A percentile compares a stretch with the other conserved stretches of the same genome.
These are phyloP conservation scores for Suillus cothurnatus DNA, from an alignment of 768 basidiomycete species.

Conservation along the genomic window DNA sequence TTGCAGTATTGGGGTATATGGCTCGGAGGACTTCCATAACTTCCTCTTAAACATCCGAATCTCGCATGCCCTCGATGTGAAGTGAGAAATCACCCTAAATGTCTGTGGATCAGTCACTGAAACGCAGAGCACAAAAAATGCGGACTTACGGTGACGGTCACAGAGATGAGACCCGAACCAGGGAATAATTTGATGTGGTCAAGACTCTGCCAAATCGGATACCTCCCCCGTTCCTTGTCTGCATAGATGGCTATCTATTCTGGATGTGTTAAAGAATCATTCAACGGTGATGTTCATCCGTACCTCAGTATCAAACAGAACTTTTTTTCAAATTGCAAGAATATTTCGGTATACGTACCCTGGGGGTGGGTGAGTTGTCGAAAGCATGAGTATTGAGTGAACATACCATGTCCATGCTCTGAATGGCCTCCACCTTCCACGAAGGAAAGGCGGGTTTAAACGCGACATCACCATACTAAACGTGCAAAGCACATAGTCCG, in stretches of 20 bases:
- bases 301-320: constrained; percentile 58
- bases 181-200: constrained; percentile 61
- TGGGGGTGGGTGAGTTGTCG: constrained; percentile 16
- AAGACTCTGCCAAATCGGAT: constrained; percentile 69
- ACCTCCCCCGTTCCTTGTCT: constrained; percentile 57
- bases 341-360: constrained; percentile 69
- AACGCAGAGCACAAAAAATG: not conserved
- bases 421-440: constrained; percentile 68
- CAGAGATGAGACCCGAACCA: constrained; percentile 51
- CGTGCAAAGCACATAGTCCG: constrained; percentile 63
- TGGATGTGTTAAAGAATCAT: not conserved
- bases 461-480: constrained; percentile 64
- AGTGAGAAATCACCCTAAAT: constrained; percentile 60
- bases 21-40: constrained; percentile 55
- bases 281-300: not conserved
- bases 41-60: constrained; percentile 49
- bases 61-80: constrained; percentile 56
- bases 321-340: constrained; percentile 59
- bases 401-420: constrained; percentile 59
- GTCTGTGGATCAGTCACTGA: not conserved
- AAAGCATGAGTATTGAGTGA: not conserved
- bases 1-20: constrained; percentile 58
- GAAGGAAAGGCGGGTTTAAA: constrained; percentile 58
- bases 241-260: constrained; percentile 52
- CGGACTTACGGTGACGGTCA: constrained; percentile 28